phyloP scores from a whole-genome alignment of 306 rosid species.

The Ormosia semicastrata region DNA sequence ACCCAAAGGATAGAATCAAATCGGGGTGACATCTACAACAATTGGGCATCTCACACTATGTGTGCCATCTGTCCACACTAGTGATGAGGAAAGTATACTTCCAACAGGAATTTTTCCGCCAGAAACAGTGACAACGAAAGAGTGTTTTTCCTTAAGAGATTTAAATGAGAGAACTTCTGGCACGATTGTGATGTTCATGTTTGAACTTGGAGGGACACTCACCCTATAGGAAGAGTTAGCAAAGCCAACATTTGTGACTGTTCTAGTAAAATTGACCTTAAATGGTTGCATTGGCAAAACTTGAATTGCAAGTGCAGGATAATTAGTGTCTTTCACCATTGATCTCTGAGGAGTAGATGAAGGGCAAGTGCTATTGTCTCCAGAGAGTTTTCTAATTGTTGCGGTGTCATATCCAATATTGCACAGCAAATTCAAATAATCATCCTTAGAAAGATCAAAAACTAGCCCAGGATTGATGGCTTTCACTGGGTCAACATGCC shows the following conservation, averaged over 20 bases:
- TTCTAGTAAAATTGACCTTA: not conserved
- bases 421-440: conserved; percentile 34
- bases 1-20: too few species aligned
- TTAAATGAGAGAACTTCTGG: not conserved
- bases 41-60: not conserved
- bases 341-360: not conserved
- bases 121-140: not conserved
- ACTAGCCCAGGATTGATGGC: conserved; percentile 40
- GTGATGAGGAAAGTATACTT: not conserved
- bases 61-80: not conserved
- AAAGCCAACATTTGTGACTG: not conserved
- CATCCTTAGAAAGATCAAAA: conserved; percentile 23
- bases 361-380: not conserved
- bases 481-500: conserved; percentile 21
- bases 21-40: not conserved
- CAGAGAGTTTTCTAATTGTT: not conserved
- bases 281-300: not conserved
- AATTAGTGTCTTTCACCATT: conserved; percentile 27
- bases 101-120: not conserved
- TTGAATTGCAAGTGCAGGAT: conserved; percentile 28
- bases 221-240: not conserved
- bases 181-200: not conserved
- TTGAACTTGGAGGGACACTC: not conserved
- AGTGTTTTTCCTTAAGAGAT: not conserved
- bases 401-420: not conserved